Conservation (phyloP, 1,139 yeast species). For the Protomyces arabidopsidicola region DNA sequence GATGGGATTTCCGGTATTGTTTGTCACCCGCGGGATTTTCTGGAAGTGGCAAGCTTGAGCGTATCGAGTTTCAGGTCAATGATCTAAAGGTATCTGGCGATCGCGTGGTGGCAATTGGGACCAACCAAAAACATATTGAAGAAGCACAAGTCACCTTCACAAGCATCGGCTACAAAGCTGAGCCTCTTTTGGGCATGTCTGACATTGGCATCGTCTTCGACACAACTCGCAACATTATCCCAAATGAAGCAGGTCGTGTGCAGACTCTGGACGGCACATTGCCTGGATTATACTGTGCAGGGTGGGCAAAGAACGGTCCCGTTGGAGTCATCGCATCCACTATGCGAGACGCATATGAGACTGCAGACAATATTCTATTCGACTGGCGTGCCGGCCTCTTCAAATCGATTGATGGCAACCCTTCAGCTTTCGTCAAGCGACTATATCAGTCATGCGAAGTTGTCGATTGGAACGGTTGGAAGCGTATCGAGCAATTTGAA, state of each 20-base stretch:
- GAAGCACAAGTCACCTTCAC: slow-evolving; percentile 67
- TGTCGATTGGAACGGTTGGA: slow-evolving; percentile 70
- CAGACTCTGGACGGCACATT: slow-evolving; percentile 38
- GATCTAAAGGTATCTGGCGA: slow-evolving; percentile 35
- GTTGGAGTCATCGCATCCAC: slow-evolving; percentile 89
- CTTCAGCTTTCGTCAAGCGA: slow-evolving; percentile 24
- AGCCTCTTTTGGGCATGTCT: slow-evolving; percentile 55
- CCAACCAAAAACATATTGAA: slow-evolving; percentile 43
- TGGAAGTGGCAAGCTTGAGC: slow-evolving; percentile 32
- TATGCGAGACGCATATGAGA: slow-evolving; percentile 76
- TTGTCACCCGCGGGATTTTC: slow-evolving; percentile 60
- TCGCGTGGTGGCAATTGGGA: slow-evolving; percentile 44
- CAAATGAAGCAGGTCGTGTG: slow-evolving; percentile 60
- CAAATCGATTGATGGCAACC: slow-evolving; percentile 30
- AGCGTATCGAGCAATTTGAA: slow-evolving; percentile 54
- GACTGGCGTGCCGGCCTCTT: slow-evolving; percentile 44
- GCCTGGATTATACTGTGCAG: slow-evolving; percentile 70
- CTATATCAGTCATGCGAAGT: slow-evolving; percentile 17
- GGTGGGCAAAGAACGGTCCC: slow-evolving; percentile 91
- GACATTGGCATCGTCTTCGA: slow-evolving; percentile 54
- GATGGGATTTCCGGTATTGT: slow-evolving; percentile 68
- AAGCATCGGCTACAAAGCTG: slow-evolving; percentile 79
- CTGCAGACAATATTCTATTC: slow-evolving; percentile 59
- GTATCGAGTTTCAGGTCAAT: slow-evolving; percentile 3
- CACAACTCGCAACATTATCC: slow-evolving; percentile 39